These are phyloP conservation scores for Funneliformis caledonium DNA, from an alignment of 371 early-diverging fungal species.

Conservation along the genomic window DNA sequence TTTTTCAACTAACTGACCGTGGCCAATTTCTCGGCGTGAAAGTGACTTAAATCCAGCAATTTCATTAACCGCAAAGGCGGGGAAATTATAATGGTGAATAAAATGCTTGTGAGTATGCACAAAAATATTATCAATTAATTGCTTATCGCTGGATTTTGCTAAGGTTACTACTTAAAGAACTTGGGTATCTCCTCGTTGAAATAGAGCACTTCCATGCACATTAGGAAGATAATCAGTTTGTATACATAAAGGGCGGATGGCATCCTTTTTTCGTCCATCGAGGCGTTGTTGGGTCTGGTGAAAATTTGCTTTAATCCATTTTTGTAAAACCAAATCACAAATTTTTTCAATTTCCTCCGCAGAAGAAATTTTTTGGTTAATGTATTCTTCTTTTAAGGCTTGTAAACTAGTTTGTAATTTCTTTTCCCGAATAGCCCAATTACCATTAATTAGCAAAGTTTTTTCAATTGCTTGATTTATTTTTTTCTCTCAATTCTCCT, in stretches of 20 bases:
- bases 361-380: neutral
- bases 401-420: too few relatives aligned
- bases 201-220: slow-evolving; percentile 4
- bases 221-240: slow-evolving; percentile 21
- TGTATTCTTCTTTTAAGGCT: too few relatives aligned
- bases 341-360: too few relatives aligned
- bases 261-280: slow-evolving; percentile 1
- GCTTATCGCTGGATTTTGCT: slow-evolving; percentile 18
- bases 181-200: slow-evolving; percentile 12
- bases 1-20: slow-evolving; percentile 18
- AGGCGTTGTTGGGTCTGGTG: too few relatives aligned
- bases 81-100: slow-evolving; percentile 30
- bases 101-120: slow-evolving; percentile 16
- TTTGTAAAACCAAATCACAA: too few relatives aligned
- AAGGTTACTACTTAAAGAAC: slow-evolving; percentile 16
- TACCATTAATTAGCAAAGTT: too few relatives aligned
- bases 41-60: too few relatives aligned
- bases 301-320: too few relatives aligned
- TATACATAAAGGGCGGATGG: slow-evolving; percentile 3
- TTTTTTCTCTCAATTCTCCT: too few relatives aligned
- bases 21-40: too few relatives aligned
- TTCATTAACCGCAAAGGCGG: slow-evolving; percentile 30
- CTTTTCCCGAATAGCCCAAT: neutral
- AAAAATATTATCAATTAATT: slow-evolving; percentile 29
- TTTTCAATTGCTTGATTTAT: too few relatives aligned